Evolutionary conservation across 2,329 filamentous ascomycete species (phyloP), one percentile per base, ranked within the genome.

Genomic region (Phialophora macrospora): DNA sequence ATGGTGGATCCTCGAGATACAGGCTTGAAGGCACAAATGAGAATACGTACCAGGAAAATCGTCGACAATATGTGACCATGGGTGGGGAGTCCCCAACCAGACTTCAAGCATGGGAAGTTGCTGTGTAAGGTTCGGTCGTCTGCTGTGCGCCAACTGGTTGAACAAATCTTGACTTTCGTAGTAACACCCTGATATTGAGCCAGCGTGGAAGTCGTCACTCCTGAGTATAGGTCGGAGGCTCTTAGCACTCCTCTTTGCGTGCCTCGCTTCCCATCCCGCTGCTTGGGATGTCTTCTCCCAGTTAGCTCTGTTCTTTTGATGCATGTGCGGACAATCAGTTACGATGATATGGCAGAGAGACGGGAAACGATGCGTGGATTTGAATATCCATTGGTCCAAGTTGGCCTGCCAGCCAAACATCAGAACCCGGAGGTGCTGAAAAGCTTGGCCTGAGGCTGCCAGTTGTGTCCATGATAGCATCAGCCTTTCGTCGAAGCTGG

Each of bases 391-490:
- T 17, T 64, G 54, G 3, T 75, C 76, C 1, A 81, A 32, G 4
- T 74, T 63, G 6, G 66, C 60, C 58, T 80, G 79, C 44, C 73
- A 64, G 26, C 71, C 71, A 48, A 81, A 66, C 49, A 76, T 70
- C 34, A 82, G 61, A 24, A 78, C 69, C 3, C 76, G 75, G 3
- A 82, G 72, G 58, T 80, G 73, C 51, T 73, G 72, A 62, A 81
- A 78, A 5, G 76, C 76, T 9, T 70, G 69, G 7, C 73, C 67
- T 3, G 69, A 66, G 32, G 34, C 44, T 7, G 74, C 75, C 57
- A 77, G 69, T 56, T 82, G 80, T 26, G 76, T 70, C 80, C 80
- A 82, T 14, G 75, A 75, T 61, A 76, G 75, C 24, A 81, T 63
- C 24, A 81, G 72, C 4, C 80, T 75, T 65, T 81, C 77, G 59